phyloP scores from a whole-genome alignment of 495 filamentous ascomycete genomes.

The Jackrogersella multiformis region DNA sequence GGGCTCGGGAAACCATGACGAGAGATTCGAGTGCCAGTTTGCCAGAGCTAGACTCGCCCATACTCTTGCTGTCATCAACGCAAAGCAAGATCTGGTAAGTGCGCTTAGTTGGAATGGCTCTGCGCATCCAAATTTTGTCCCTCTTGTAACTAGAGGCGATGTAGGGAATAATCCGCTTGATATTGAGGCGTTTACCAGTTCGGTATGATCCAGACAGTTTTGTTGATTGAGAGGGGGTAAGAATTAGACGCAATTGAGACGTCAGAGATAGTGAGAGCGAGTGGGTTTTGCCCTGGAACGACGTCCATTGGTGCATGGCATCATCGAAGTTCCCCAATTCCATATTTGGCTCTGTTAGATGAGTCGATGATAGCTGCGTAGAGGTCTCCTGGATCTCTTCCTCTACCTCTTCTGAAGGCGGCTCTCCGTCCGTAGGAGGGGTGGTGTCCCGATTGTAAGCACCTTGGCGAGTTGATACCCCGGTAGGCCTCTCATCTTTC shows the following conservation, averaged over 20 bases:
- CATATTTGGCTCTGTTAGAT: slow-evolving; percentile 62
- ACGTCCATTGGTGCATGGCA: slow-evolving; percentile 82
- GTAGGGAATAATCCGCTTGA: slow-evolving; percentile 98
- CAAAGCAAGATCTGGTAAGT: slow-evolving; percentile 97
- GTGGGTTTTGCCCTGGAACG: slow-evolving; percentile 84
- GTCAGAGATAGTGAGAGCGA: slow-evolving; percentile 86
- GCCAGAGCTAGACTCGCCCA: slow-evolving; percentile 75
- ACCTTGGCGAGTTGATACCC: slow-evolving; percentile 61
- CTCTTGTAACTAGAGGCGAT: slow-evolving; percentile 97
- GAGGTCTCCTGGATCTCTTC: slow-evolving; percentile 77
- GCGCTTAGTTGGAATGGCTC: slow-evolving; percentile 87
- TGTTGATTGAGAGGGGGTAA: slow-evolving; percentile 91
- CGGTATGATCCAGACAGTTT: slow-evolving; percentile 97
- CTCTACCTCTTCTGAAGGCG: slow-evolving; percentile 51
- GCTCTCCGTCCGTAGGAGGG: slow-evolving; percentile 27
- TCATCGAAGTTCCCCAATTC: slow-evolving; percentile 60
- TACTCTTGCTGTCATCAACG: slow-evolving; percentile 93
- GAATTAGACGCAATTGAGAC: slow-evolving; percentile 93
- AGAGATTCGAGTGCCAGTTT: slow-evolving; percentile 88
- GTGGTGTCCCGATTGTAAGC: slow-evolving; percentile 48
- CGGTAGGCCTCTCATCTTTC: slow-evolving; percentile 52
- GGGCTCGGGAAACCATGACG: slow-evolving; percentile 82
- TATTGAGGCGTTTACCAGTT: slow-evolving; percentile 97
- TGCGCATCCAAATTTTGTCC: slow-evolving; percentile 99
- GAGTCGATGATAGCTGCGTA: slow-evolving; percentile 74